These are phyloP conservation scores for Monosporascus sp. DNA, from an alignment of 2,329 filamentous ascomycete species.

Conservation along the genomic window DNA sequence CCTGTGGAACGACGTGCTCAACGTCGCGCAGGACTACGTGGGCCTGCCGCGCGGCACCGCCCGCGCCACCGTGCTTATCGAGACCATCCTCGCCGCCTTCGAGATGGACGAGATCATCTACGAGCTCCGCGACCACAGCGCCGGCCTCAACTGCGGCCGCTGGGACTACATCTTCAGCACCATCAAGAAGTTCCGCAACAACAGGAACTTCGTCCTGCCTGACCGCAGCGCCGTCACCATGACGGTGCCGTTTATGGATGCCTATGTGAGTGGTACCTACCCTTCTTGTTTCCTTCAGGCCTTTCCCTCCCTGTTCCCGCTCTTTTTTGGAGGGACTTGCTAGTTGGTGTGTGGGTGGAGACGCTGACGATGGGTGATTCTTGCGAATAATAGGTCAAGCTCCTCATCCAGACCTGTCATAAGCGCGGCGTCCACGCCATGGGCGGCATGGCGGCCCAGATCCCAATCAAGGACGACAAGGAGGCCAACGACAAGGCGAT, in stretches of 20 bases:
- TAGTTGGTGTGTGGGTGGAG: background rate
- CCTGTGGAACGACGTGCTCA: constrained; percentile 98
- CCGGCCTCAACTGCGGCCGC: constrained; percentile 94
- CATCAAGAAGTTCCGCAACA: constrained; percentile 98
- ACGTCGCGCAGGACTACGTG: constrained; percentile 88
- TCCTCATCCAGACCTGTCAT: constrained; percentile 98
- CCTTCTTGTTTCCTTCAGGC: background rate
- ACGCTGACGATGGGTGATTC: background rate
- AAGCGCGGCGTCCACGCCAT: constrained; percentile 96
- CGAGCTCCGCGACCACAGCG: constrained; percentile 92
- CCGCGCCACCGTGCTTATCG: constrained; percentile 90
- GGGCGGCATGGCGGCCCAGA: constrained; percentile 98
- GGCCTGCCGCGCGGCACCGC: constrained; percentile 87
- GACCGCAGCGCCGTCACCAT: constrained; percentile 91
- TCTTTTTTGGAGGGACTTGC: background rate
- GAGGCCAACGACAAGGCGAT: constrained; percentile 90
- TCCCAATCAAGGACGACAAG: constrained; percentile 94
- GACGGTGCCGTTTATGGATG: constrained; percentile 97
- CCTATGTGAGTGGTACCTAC: constrained; percentile 53
- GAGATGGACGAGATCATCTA: constrained; percentile 99
- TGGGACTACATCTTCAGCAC: constrained; percentile 99
- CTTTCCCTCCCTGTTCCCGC: background rate
- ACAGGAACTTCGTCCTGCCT: constrained; percentile 86
- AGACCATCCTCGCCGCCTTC: constrained; percentile 95
- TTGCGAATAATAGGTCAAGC: constrained; percentile 55